Evolutionary conservation across 306 rosid genomes (phyloP), one percentile per base, ranked within the genome.

Genomic region (Cucumis cinereus): DNA sequence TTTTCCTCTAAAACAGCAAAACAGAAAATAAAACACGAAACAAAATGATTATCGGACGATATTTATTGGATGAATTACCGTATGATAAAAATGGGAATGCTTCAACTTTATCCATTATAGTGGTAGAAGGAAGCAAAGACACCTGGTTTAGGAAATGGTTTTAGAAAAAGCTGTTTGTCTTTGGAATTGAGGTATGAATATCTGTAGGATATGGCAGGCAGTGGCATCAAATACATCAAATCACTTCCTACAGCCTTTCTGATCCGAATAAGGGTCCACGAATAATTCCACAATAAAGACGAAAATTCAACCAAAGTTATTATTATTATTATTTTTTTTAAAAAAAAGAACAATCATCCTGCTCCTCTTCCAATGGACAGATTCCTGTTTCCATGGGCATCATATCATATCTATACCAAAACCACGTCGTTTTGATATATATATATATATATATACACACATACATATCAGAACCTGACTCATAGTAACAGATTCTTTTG

Each of bases 181-280:
- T 30, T 33, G 69, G 36, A 3, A 1, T 69, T 45, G 57, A 69
- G 75, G 1, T 12, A 26, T 62, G 61, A 22, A 56, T 22, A 56
- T 56, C 61, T 66, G 73, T 11, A 28, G 26, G 30, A 68, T 68
- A 68, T 68, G 55, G 55, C 60, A 52, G 41, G 55, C 60, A 52
- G 41, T 30, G 43, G 76, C 76, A 49, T 72, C 76, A 72, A 52
- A 52, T 30, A 30, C 56, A 72, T 72, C 76, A 72, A 72, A 72
- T 72, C 76, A 49, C n/a, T 28, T 47, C 61, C 22, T 30, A 52
- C 76, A 72, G 45, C 19, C 76, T 28, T 45, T 70, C 22, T 70
- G 57, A 71, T 71, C 75, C 75, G 43, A 71, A 49, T 70, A 70
- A 70, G 58, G 75, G 75, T 70, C 75, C 75, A 70, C 57, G 58